phyloP scores from a whole-genome alignment of 176 grass and related monocot genomes.

The Oryza meridionalis region DNA sequence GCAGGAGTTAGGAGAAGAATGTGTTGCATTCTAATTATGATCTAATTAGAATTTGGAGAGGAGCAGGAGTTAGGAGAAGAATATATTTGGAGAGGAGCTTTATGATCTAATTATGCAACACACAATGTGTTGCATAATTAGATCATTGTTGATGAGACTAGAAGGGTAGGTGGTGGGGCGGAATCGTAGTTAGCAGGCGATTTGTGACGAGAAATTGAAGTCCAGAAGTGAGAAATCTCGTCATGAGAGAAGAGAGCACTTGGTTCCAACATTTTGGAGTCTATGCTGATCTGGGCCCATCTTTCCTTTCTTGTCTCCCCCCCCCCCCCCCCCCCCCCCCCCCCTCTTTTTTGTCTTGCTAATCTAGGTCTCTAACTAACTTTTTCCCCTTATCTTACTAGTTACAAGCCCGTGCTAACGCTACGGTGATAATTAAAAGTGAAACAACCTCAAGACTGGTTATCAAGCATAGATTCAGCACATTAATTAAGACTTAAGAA shows the following conservation, averaged over 20 bases:
- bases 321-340: no score
- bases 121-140: not conserved
- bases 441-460: no score
- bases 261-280: conserved; percentile 13
- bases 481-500: no score
- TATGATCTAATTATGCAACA: no score
- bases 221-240: not conserved
- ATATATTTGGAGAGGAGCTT: no score
- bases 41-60: no score
- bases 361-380: not conserved
- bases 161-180: conserved; percentile 7
- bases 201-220: conserved; percentile 6
- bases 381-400: not conserved
- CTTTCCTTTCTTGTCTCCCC: not conserved
- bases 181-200: not conserved
- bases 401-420: no score
- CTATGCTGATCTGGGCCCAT: not conserved
- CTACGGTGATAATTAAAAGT: no score
- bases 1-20: not conserved
- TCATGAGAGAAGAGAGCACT: not conserved
- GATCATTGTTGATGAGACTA: not conserved
- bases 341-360: not conserved
- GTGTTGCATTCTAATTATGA: no score
- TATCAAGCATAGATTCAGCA: no score
- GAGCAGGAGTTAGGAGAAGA: no score